These are phyloP conservation scores for Allantophomopsis cytisporea DNA, from an alignment of 2,329 filamentous ascomycete species.

Conservation along the genomic window DNA sequence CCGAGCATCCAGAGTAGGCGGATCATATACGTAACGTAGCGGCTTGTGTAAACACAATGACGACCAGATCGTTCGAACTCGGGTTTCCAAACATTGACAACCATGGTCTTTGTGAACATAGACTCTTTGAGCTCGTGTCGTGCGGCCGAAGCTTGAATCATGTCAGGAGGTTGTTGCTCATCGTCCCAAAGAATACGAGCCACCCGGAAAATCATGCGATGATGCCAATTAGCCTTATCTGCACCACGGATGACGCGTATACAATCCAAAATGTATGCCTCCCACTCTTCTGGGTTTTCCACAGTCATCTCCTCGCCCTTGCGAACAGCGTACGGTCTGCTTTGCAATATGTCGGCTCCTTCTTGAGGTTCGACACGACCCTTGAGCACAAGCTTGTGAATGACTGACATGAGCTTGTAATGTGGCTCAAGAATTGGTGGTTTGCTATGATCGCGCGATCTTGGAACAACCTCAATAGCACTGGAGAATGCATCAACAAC, in stretches of 20 bases:
- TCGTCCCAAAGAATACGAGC: slow-evolving; percentile 49
- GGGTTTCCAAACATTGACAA: slow-evolving; percentile 61
- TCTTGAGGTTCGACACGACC: slow-evolving; percentile 11
- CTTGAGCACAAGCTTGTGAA: slow-evolving; percentile 47
- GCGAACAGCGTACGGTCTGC: slow-evolving; percentile 14
- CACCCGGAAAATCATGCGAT: slow-evolving; percentile 52
- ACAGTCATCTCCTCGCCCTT: slow-evolving; percentile 16
- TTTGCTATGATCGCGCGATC: slow-evolving; percentile 40
- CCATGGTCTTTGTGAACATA: slow-evolving; percentile 65
- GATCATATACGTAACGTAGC: slow-evolving; percentile 55
- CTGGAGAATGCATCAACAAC: slow-evolving; percentile 42
- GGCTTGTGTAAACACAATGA: slow-evolving; percentile 62
- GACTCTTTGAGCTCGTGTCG: slow-evolving; percentile 54
- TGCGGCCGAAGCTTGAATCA: slow-evolving; percentile 34
- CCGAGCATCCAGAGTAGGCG: slow-evolving; percentile 44
- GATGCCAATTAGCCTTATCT: slow-evolving; percentile 65
- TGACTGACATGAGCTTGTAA: slow-evolving; percentile 54
- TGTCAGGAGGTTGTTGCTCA: slow-evolving; percentile 23
- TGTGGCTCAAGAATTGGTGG: slow-evolving; percentile 62
- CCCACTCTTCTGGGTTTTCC: slow-evolving; percentile 34
- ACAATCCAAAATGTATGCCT: slow-evolving; percentile 38
- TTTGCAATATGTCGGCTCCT: slow-evolving; percentile 19
- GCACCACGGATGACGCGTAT: slow-evolving; percentile 22
- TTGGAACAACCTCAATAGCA: slow-evolving; percentile 46
- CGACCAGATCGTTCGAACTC: slow-evolving; percentile 56